A percentile compares a stretch with the other conserved stretches of the same genome.
phyloP scores from a whole-genome alignment of 257 asterid species.

The Striga asiatica region DNA sequence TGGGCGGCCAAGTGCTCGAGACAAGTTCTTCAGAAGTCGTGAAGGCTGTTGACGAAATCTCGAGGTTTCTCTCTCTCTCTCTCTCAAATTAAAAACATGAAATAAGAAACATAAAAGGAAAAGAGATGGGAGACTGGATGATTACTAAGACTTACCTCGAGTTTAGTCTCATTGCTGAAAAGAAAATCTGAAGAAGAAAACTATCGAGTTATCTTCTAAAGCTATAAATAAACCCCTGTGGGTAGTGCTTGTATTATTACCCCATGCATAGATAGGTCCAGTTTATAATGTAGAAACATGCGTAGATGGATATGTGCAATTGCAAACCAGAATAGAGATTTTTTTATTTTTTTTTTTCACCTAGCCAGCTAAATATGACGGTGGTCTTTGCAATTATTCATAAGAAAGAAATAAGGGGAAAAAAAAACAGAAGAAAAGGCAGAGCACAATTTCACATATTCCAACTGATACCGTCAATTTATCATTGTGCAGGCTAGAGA shows the following conservation, averaged over 20 bases:
- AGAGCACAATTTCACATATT: neutral
- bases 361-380: neutral
- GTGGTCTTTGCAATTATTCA: neutral
- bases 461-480: slow-evolving; percentile 9
- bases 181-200: too few relatives aligned
- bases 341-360: neutral
- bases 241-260: too few relatives aligned
- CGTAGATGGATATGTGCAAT: too few relatives aligned
- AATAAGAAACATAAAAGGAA: too few relatives aligned
- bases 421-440: neutral
- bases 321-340: too few relatives aligned
- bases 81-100: neutral
- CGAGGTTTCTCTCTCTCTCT: slow-evolving; percentile 32
- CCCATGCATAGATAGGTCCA: too few relatives aligned
- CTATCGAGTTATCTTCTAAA: too few relatives aligned
- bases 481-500: slow-evolving; percentile 56
- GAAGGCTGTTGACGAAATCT: slow-evolving; percentile 69
- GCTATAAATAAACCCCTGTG: too few relatives aligned
- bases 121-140: too few relatives aligned
- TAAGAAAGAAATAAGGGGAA: neutral
- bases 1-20: slow-evolving; percentile 96
- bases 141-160: too few relatives aligned
- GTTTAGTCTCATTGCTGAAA: too few relatives aligned
- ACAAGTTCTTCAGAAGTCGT: slow-evolving; percentile 70
- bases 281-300: too few relatives aligned